Conservation (phyloP, 805 yeast genomes). For the Tetrapisispora pingtungensis region DNA sequence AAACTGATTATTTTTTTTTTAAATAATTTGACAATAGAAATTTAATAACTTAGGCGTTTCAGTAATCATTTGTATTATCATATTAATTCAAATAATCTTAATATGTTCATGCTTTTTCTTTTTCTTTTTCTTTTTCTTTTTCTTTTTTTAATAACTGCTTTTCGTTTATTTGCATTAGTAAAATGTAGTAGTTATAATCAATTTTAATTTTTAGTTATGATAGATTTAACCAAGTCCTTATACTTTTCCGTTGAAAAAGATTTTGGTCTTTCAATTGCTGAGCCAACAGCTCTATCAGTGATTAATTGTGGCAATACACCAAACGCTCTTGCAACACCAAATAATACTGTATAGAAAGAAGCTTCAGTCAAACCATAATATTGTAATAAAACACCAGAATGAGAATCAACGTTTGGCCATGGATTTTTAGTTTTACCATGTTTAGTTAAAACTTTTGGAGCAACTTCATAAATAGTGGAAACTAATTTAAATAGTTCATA, state of each 20-base stretch:
- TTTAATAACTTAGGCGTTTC: background rate
- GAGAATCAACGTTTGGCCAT: conserved; percentile 87
- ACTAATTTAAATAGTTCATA: conserved; percentile 72
- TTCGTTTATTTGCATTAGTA: too few species aligned
- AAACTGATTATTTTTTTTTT: background rate
- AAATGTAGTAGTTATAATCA: too few species aligned
- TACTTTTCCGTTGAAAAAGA: conserved; percentile 91
- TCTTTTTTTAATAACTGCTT: background rate
- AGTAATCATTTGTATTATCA: background rate
- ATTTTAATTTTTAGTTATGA: conserved; percentile 7
- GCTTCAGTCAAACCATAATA: conserved; percentile 78
- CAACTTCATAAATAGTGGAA: conserved; percentile 67
- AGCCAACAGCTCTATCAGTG: conserved; percentile 73
- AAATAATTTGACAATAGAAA: background rate
- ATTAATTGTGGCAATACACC: conserved; percentile 82
- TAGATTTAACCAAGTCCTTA: conserved; percentile 60
- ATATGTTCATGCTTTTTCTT: background rate
- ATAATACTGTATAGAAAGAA: conserved; percentile 75
- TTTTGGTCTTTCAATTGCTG: conserved; percentile 82
- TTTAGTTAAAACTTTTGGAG: conserved; percentile 68
- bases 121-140: background rate
- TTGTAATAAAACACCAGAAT: conserved; percentile 76
- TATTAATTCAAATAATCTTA: background rate
- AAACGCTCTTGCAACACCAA: conserved; percentile 79
- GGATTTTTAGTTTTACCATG: conserved; percentile 91